These are phyloP conservation scores for Quercus lobata DNA, from an alignment of 331 rosid species.

Conservation along the genomic window DNA sequence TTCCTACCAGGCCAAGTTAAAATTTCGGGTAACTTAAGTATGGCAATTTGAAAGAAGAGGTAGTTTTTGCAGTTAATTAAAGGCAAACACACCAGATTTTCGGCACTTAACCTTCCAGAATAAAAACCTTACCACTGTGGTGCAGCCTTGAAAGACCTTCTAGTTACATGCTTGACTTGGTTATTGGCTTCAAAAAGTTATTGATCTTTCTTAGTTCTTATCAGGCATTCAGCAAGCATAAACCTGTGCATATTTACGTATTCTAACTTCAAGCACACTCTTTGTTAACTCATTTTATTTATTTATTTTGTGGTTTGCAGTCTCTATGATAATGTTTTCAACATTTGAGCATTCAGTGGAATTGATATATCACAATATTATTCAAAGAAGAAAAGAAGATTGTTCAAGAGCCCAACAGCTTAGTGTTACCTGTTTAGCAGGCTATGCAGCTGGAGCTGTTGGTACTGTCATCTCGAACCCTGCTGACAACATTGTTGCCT, in stretches of 20 bases:
- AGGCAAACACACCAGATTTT: neutral
- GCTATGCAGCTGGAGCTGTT: constrained; percentile 59
- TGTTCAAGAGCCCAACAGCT: constrained; percentile 69
- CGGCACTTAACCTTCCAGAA: neutral
- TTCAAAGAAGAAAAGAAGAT: constrained; percentile 48
- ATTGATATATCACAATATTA: constrained; percentile 39
- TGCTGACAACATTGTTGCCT: constrained; percentile 61
- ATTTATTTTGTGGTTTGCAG: constrained; percentile 23
- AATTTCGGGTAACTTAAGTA: neutral
- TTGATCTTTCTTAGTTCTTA: neutral
- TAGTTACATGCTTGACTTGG: neutral
- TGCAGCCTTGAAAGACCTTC: neutral
- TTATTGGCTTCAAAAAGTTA: neutral
- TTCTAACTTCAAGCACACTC: neutral
- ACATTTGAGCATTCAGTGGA: constrained; percentile 75
- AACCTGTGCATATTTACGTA: neutral
- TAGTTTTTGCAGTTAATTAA: neutral
- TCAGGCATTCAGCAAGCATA: neutral
- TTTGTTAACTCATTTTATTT: neutral
- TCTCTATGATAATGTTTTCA: constrained; percentile 59
- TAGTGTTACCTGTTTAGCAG: constrained; percentile 63
- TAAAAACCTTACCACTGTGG: neutral
- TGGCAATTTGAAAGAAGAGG: neutral
- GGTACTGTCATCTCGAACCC: constrained; percentile 64
- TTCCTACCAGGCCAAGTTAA: neutral